A percentile compares a stretch with the other conserved stretches of the same genome.
Evolutionary conservation across 345 rosid species (phyloP).

Genomic region (Pugionium dolabratum): DNA sequence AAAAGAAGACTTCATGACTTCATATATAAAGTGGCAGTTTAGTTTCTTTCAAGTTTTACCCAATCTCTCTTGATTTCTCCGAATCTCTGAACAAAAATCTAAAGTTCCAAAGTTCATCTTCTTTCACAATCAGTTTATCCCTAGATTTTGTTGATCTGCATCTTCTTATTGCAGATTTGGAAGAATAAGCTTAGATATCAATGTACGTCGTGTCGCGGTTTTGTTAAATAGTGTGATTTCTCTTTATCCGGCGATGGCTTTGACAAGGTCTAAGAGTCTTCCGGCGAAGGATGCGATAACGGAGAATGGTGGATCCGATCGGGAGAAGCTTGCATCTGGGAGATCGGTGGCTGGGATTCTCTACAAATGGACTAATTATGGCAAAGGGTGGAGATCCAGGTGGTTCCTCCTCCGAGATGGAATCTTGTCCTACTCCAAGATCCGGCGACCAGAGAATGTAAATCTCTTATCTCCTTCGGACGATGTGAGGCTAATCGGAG

Average conservation of each 20-base stretch:
- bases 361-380: slow-evolving; percentile 95
- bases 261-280: slow-evolving; percentile 63
- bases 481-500: slow-evolving; percentile 85
- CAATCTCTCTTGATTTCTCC: too few relatives aligned
- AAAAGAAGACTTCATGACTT: neutral
- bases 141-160: neutral
- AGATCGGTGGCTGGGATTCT: slow-evolving; percentile 89
- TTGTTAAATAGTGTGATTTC: slow-evolving; percentile 46
- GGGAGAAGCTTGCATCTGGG: slow-evolving; percentile 15
- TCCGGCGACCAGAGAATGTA: slow-evolving; percentile 67
- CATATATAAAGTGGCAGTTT: slow-evolving; percentile 10
- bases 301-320: slow-evolving; percentile 50
- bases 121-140: neutral
- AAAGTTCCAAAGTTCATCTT: neutral
- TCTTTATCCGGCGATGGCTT: slow-evolving; percentile 45
- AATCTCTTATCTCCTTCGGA: slow-evolving; percentile 49
- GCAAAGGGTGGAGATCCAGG: slow-evolving; percentile 97
- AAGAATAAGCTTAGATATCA: neutral
- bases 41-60: neutral
- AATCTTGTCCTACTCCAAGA: slow-evolving; percentile 77
- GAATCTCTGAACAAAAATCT: neutral
- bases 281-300: slow-evolving; percentile 48
- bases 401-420: slow-evolving; percentile 87
- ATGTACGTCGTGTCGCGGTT: slow-evolving; percentile 18
- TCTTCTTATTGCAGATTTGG: neutral